These are phyloP conservation scores for Paraphoma chrysanthemicola DNA, from an alignment of 2,329 filamentous ascomycete genomes.

Conservation along the genomic window DNA sequence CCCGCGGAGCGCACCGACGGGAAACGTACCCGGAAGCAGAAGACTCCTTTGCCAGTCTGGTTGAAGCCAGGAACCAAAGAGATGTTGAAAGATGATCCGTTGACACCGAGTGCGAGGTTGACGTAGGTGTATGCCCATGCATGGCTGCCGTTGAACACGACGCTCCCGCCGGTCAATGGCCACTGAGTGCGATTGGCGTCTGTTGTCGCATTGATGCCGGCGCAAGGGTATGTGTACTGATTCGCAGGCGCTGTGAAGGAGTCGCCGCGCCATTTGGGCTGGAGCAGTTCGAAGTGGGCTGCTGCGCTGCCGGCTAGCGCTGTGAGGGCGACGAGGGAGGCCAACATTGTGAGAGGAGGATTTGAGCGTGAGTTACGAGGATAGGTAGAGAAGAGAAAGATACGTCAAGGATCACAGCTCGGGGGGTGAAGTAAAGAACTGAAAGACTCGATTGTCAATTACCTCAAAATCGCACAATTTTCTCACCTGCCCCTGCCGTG, in stretches of 20 bases:
- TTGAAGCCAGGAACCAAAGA: slow-evolving; percentile 54
- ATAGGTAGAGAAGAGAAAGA: neutral
- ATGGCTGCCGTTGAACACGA: slow-evolving; percentile 52
- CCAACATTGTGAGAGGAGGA: slow-evolving; percentile 22
- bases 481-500: slow-evolving; percentile 7
- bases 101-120: slow-evolving; percentile 54
- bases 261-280: slow-evolving; percentile 52
- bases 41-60: slow-evolving; percentile 56
- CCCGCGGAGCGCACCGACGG: no score
- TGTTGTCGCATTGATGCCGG: slow-evolving; percentile 48
- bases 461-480: neutral
- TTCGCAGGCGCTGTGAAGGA: slow-evolving; percentile 47
- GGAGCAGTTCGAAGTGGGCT: slow-evolving; percentile 53
- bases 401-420: neutral
- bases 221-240: slow-evolving; percentile 53
- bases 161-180: slow-evolving; percentile 53
- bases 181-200: slow-evolving; percentile 55
- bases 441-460: neutral
- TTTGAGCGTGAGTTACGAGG: neutral
- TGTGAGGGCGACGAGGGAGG: slow-evolving; percentile 24
- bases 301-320: slow-evolving; percentile 41
- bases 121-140: slow-evolving; percentile 55
- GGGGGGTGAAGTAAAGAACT: neutral
- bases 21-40: slow-evolving; percentile 48
- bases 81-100: slow-evolving; percentile 55